Conservation (phyloP, 1,284 basidiomycete genomes). For the Sanghuangporus weigelae region DNA sequence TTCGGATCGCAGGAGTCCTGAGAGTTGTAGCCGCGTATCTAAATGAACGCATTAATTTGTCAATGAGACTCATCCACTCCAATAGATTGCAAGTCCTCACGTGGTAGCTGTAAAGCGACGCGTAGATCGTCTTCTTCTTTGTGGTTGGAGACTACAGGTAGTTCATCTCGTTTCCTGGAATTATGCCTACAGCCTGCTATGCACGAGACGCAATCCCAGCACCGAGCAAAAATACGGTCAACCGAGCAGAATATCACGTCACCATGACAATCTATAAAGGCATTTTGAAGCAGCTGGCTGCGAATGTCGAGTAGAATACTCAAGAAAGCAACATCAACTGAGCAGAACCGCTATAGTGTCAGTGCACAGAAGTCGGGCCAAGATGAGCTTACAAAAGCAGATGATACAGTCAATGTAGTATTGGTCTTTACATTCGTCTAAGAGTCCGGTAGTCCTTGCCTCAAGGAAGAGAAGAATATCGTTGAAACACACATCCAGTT, state of each 20-base stretch:
- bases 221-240: conserved; percentile 51
- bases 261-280: not conserved
- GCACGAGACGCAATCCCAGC: conserved; percentile 37
- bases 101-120: conserved; percentile 60
- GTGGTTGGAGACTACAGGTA: conserved; percentile 33
- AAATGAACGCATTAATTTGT: not conserved
- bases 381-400: conserved; percentile 5
- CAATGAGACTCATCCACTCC: no score
- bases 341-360: not conserved
- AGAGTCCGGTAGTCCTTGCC: not conserved
- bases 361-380: not conserved
- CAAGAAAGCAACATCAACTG: conserved; percentile 9
- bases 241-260: conserved; percentile 50
- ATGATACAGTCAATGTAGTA: not conserved
- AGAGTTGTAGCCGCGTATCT: conserved; percentile 50
- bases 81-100: conserved; percentile 31
- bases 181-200: conserved; percentile 31
- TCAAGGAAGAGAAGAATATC: conserved; percentile 10
- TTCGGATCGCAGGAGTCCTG: conserved; percentile 39
- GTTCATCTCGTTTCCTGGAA: conserved; percentile 15
- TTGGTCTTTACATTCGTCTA: not conserved
- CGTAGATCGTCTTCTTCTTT: conserved; percentile 45
- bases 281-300: not conserved
- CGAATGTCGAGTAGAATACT: conserved; percentile 7
- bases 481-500: not conserved